Evolutionary conservation across 2,329 filamentous ascomycete genomes (phyloP).

Genomic region (Podosphaera xanthii): DNA sequence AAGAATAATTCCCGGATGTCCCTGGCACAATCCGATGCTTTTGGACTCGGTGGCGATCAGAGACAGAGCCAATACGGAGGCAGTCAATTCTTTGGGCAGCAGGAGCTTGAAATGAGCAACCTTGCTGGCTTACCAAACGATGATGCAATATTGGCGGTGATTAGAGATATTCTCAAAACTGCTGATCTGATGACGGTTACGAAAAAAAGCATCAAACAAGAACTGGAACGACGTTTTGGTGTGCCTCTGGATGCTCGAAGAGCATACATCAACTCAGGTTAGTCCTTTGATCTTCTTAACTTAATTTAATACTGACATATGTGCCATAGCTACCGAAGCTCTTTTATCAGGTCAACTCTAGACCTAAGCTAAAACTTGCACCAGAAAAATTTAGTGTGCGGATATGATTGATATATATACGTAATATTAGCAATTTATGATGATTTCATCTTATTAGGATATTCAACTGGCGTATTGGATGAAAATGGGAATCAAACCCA

Average conservation of each 20-base stretch:
- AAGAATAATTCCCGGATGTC: slow-evolving; percentile 44
- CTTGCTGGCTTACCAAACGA: slow-evolving; percentile 58
- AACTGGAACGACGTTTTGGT: slow-evolving; percentile 77
- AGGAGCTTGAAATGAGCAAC: slow-evolving; percentile 53
- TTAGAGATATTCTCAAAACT: slow-evolving; percentile 73
- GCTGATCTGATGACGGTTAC: slow-evolving; percentile 95
- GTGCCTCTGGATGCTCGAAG: slow-evolving; percentile 69
- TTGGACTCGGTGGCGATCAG: slow-evolving; percentile 24
- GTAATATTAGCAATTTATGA: background rate
- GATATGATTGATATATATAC: background rate
- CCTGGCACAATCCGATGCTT: slow-evolving; percentile 47
- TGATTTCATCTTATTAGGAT: background rate
- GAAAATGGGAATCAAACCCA: background rate
- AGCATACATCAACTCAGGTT: slow-evolving; percentile 84
- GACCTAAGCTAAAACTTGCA: background rate
- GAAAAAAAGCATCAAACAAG: slow-evolving; percentile 92
- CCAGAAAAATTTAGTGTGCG: background rate
- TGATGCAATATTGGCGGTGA: slow-evolving; percentile 77
- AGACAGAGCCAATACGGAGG: slow-evolving; percentile 17
- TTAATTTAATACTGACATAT: slow-evolving; percentile 14
- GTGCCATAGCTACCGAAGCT: slow-evolving; percentile 44
- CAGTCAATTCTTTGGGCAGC: slow-evolving; percentile 30
- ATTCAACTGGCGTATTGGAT: background rate
- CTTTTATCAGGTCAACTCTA: slow-evolving; percentile 56
- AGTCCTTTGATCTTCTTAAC: slow-evolving; percentile 18